phyloP scores from a whole-genome alignment of 148 eudicot species.

The Heliosperma pusillum region DNA sequence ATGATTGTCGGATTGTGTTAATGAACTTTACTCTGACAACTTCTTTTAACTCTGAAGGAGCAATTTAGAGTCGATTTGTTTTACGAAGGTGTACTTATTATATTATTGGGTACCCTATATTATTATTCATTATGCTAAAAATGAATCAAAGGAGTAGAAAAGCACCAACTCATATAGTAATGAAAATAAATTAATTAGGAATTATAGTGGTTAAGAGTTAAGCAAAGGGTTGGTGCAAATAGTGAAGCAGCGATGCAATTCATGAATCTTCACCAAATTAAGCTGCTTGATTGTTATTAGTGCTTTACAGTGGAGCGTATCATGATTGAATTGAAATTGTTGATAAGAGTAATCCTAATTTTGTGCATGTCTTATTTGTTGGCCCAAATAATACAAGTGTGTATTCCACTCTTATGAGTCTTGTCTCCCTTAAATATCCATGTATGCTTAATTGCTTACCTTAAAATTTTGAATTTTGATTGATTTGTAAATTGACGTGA shows the following conservation, averaged over 20 bases:
- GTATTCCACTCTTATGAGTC: not conserved
- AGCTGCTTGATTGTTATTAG: constrained; percentile 3
- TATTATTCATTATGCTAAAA: no score
- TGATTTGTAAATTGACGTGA: constrained; percentile 2
- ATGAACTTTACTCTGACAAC: no score
- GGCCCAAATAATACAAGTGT: not conserved
- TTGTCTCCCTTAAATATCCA: not conserved
- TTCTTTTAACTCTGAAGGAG: no score
- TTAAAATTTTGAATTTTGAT: not conserved
- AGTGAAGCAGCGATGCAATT: constrained; percentile 8
- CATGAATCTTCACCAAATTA: constrained; percentile 15
- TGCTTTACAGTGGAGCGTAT: constrained; percentile 10
- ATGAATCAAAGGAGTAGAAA: not conserved
- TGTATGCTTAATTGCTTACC: no score
- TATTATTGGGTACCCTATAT: no score
- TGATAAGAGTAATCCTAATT: not conserved
- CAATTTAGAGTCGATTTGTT: no score
- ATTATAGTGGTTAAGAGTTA: not conserved
- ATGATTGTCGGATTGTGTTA: no score
- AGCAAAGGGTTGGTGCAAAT: constrained; percentile 16
- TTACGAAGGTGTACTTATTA: no score
- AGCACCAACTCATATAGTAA: not conserved
- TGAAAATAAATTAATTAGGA: not conserved
- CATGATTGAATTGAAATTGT: constrained; percentile 2
- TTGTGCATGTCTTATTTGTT: not conserved